Conservation (phyloP, 2,329 filamentous ascomycete species). For the Elsinoe australis region DNA sequence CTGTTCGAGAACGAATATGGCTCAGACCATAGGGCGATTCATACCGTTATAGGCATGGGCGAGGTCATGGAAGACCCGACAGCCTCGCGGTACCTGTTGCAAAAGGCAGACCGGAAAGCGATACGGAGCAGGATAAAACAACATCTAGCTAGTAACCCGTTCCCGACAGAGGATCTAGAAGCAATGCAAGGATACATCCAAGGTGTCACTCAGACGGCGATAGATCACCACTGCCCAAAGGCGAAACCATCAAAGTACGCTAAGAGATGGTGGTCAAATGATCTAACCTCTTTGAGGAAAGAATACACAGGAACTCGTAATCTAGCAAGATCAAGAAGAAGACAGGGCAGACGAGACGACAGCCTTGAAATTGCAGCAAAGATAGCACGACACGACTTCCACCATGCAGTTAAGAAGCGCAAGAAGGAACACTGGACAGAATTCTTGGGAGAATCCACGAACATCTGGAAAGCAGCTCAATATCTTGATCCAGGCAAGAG, state of each 20-base stretch:
- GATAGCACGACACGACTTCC: conserved; percentile 24
- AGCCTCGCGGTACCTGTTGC: background rate
- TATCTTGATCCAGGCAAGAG: background rate
- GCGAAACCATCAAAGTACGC: conserved; percentile 26
- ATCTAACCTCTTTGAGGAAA: conserved; percentile 1
- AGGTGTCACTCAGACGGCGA: conserved; percentile 18
- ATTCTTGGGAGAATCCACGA: conserved; percentile 13
- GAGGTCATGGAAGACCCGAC: background rate
- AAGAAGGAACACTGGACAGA: conserved; percentile 10
- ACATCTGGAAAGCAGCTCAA: conserved; percentile 10
- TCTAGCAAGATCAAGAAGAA: background rate
- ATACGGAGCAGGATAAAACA: background rate
- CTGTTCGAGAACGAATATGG: background rate
- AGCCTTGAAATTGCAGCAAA: conserved; percentile 4
- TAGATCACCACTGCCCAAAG: conserved; percentile 22
- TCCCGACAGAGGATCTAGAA: conserved; percentile 10
- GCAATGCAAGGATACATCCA: conserved; percentile 4
- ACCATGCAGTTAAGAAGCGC: conserved; percentile 15
- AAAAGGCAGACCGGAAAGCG: conserved; percentile 5
- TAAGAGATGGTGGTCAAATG: conserved; percentile 28
- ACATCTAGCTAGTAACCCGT: background rate
- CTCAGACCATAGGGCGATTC: conserved; percentile 11
- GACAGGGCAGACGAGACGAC: conserved; percentile 6
- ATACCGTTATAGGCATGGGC: conserved; percentile 1
- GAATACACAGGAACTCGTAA: conserved; percentile 2